Percentiles rank a stretch among this genome's conserved stretches.
These are phyloP conservation scores for Vanderwaltozyma tropicalis DNA, from an alignment of 805 yeast genomes.

Conservation along the genomic window DNA sequence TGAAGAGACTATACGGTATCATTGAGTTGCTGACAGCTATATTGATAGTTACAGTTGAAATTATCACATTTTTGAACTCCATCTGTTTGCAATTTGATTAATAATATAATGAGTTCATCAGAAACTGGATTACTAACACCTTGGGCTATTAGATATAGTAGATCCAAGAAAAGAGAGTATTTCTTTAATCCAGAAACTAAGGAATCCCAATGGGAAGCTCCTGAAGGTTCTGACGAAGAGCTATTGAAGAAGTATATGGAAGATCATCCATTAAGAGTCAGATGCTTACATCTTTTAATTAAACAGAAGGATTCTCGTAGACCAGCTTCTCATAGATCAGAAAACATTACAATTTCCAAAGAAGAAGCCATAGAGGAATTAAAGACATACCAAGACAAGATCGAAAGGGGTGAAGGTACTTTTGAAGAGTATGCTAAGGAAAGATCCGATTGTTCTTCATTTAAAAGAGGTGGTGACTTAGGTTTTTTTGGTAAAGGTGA, in stretches of 20 bases:
- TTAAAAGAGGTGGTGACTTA: slow-evolving; percentile 80
- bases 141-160: slow-evolving; percentile 75
- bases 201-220: slow-evolving; percentile 85
- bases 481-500: slow-evolving; percentile 83
- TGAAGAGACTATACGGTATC: not conserved
- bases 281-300: slow-evolving; percentile 72
- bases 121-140: slow-evolving; percentile 65
- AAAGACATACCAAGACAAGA: slow-evolving; percentile 48
- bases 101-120: slow-evolving; percentile 27
- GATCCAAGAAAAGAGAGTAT: slow-evolving; percentile 77
- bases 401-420: slow-evolving; percentile 30
- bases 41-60: too few species aligned
- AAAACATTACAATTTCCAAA: slow-evolving; percentile 62
- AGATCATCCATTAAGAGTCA: slow-evolving; percentile 54
- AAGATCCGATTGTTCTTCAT: slow-evolving; percentile 84
- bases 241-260: slow-evolving; percentile 47
- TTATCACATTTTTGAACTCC: too few species aligned
- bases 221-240: slow-evolving; percentile 63
- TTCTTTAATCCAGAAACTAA: slow-evolving; percentile 59
- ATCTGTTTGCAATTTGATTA: too few species aligned
- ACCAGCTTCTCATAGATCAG: slow-evolving; percentile 85
- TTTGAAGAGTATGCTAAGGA: slow-evolving; percentile 66
- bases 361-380: slow-evolving; percentile 72
- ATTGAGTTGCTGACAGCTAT: not conserved
- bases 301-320: slow-evolving; percentile 79